Conservation (phyloP, 2,329 filamentous ascomycete species). For the Ceratocystis smalleyi region DNA sequence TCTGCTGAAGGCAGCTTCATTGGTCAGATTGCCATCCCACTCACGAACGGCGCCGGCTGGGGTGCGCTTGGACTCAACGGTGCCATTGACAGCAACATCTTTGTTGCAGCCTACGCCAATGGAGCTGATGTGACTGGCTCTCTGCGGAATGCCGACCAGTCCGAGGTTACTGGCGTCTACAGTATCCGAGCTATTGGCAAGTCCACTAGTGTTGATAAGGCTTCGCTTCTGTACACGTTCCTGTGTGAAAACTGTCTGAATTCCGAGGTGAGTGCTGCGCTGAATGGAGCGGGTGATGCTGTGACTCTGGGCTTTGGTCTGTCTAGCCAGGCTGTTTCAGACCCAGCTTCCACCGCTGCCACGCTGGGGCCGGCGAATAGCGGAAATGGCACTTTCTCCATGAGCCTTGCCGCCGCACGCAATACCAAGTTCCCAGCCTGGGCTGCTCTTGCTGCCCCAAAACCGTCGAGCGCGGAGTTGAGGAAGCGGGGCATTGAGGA, state of each 20-base stretch:
- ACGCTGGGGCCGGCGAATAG: slow-evolving; percentile 17
- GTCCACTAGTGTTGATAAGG: slow-evolving; percentile 29
- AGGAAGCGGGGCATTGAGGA: background rate
- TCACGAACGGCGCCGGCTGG: slow-evolving; percentile 29
- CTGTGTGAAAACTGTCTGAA: slow-evolving; percentile 28
- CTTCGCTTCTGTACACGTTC: slow-evolving; percentile 32
- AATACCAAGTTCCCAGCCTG: slow-evolving; percentile 18
- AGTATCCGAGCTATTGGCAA: slow-evolving; percentile 27
- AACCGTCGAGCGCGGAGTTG: background rate
- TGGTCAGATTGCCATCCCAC: slow-evolving; percentile 31
- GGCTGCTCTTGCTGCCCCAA: slow-evolving; percentile 17
- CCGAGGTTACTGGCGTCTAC: slow-evolving; percentile 29
- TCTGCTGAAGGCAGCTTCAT: slow-evolving; percentile 28
- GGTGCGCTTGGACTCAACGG: slow-evolving; percentile 31
- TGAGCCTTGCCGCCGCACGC: slow-evolving; percentile 18
- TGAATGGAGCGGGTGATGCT: slow-evolving; percentile 19
- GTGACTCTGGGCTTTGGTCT: slow-evolving; percentile 27
- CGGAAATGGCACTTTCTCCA: slow-evolving; percentile 19
- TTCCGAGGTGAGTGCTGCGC: slow-evolving; percentile 21
- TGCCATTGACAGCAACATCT: slow-evolving; percentile 30
- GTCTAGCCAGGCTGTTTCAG: slow-evolving; percentile 19
- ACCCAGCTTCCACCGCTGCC: slow-evolving; percentile 17
- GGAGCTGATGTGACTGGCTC: slow-evolving; percentile 27
- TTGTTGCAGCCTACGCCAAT: slow-evolving; percentile 32
- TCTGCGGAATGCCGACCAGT: slow-evolving; percentile 31